Conservation (phyloP, 345 rosid genomes). For the Melastoma malabathricum region DNA sequence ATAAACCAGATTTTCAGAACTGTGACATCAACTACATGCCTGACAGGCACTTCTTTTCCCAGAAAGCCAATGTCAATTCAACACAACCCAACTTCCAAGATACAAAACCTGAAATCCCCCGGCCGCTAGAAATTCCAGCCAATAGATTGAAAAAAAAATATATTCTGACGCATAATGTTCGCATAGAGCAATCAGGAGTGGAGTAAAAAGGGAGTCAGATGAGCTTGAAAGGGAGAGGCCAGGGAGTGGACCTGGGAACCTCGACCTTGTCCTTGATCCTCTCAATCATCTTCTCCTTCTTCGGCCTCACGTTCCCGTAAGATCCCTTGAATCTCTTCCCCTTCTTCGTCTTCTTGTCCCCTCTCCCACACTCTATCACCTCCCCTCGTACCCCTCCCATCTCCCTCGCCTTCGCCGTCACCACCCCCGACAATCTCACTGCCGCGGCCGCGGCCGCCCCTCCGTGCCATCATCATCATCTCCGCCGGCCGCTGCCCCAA, state of each 20-base stretch:
- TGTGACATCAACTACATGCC: no score
- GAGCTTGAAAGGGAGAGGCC: conserved; percentile 99
- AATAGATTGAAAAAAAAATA: no score
- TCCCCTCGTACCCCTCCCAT: conserved; percentile 11
- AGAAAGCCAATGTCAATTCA: no score
- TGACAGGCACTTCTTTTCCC: no score
- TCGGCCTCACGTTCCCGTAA: conserved; percentile 74
- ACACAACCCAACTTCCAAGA: no score
- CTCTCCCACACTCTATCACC: conserved; percentile 65
- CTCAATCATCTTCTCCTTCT: conserved; percentile 85
- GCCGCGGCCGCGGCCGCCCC: conserved; percentile 38
- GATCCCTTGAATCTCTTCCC: conserved; percentile 91
- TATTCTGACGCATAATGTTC: no score
- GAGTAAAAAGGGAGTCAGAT: conserved; percentile 24
- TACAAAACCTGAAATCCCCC: no score
- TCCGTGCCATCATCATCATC: conserved; percentile 12
- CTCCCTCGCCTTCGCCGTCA: conserved; percentile 8
- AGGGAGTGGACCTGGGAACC: conserved; percentile 95
- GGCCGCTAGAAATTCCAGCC: no score
- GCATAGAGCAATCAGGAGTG: neutral
- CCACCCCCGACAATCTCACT: conserved; percentile 13
- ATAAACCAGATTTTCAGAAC: no score
- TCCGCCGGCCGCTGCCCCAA: no score
- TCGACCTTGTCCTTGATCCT: conserved; percentile 82
- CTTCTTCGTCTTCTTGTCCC: conserved; percentile 84